phyloP scores from a whole-genome alignment of 1,284 basidiomycete genomes.

The Cryptococcus sp. region DNA sequence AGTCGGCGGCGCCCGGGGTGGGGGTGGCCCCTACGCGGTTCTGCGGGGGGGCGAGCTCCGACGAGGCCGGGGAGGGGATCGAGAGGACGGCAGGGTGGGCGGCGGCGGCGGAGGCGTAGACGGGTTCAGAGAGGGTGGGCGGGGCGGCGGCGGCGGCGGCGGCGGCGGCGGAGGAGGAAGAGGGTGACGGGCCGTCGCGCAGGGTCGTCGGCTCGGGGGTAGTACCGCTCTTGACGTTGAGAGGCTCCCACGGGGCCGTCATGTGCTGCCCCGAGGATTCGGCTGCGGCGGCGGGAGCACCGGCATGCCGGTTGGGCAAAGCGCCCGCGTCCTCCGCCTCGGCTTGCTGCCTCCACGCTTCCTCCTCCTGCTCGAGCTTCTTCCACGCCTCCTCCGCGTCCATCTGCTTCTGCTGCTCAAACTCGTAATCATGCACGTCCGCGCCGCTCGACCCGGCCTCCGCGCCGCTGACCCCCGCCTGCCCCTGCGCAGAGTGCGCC shows the following conservation, averaged over 20 bases:
- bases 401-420: constrained; percentile 40
- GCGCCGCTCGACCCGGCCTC: not conserved
- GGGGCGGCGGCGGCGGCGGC: too few relatives aligned
- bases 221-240: constrained; percentile 29
- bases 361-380: constrained; percentile 22
- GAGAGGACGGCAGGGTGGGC: not conserved
- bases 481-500: not conserved
- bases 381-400: constrained; percentile 27
- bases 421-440: constrained; percentile 39
- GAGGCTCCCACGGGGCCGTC: constrained; percentile 31
- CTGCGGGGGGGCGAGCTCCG: not conserved
- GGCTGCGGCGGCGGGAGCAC: not conserved
- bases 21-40: not conserved
- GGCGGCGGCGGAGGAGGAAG: too few relatives aligned
- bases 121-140: not conserved
- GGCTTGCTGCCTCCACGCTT: constrained; percentile 20
- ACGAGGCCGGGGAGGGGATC: not conserved
- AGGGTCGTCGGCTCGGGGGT: constrained; percentile 20
- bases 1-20: constrained; percentile 13
- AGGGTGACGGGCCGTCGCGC: constrained; percentile 8
- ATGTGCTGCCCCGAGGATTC: not conserved
- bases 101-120: not conserved
- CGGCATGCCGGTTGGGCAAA: constrained; percentile 8
- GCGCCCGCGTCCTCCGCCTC: not conserved
- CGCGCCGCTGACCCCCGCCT: not conserved